Evolutionary conservation across 805 yeast species (phyloP).

Genomic region (Myxozyma neotropica): DNA sequence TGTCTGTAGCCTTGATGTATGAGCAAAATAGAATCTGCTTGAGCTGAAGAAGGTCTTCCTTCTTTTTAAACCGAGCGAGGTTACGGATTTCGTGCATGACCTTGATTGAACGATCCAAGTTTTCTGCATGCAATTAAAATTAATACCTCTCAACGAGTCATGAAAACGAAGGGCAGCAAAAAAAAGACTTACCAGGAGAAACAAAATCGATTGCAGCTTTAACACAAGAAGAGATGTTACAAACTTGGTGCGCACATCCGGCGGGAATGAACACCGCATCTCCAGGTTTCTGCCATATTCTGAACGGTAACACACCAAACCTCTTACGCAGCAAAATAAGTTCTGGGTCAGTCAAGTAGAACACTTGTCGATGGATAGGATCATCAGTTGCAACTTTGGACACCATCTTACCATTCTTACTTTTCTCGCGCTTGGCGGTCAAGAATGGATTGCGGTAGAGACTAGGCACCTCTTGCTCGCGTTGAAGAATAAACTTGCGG

Average conservation of each 20-base stretch:
- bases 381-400: conserved; percentile 21
- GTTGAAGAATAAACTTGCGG: conserved; percentile 24
- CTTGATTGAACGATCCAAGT: conserved; percentile 18
- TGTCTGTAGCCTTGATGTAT: conserved; percentile 17
- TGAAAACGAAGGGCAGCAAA: too few relatives aligned
- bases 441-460: conserved; percentile 19
- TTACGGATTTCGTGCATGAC: conserved; percentile 21
- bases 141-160: not conserved
- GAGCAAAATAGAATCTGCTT: conserved; percentile 25
- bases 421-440: conserved; percentile 11
- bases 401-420: not conserved
- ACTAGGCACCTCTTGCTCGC: conserved; percentile 27
- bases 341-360: conserved; percentile 27
- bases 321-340: conserved; percentile 22
- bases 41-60: conserved; percentile 28
- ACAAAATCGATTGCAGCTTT: conserved; percentile 31
- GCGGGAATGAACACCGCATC: conserved; percentile 34
- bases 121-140: conserved; percentile 6
- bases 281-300: conserved; percentile 32
- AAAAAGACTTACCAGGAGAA: conserved; percentile 23
- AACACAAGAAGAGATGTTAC: conserved; percentile 30
- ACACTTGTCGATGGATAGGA: conserved; percentile 30
- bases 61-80: conserved; percentile 24
- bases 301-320: conserved; percentile 19
- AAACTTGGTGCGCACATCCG: conserved; percentile 33